Evolutionary conservation across 2,329 filamentous ascomycete species (phyloP).

Genomic region (Xylaria digitata): DNA sequence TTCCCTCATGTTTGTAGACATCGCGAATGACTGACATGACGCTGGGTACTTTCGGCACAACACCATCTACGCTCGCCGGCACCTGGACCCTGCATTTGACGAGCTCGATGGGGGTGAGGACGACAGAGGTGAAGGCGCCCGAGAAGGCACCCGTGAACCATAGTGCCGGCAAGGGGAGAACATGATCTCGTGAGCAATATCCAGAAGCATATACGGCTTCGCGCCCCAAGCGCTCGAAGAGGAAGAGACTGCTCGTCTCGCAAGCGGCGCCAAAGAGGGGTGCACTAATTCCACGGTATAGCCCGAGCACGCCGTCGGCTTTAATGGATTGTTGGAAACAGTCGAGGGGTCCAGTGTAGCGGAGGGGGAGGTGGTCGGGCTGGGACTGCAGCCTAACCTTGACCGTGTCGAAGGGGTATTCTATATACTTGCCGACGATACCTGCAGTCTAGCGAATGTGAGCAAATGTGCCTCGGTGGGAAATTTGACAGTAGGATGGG

Average conservation of each 20-base stretch:
- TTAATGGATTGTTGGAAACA: conserved; percentile 90
- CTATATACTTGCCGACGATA: conserved; percentile 92
- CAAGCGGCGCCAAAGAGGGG: conserved; percentile 90
- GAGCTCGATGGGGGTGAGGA: conserved; percentile 94
- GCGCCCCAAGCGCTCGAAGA: conserved; percentile 84
- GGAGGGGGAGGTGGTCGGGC: conserved; percentile 81
- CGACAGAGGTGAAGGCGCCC: conserved; percentile 87
- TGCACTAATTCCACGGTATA: conserved; percentile 94
- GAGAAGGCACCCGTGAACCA: conserved; percentile 85
- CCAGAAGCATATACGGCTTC: conserved; percentile 69
- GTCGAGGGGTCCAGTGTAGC: conserved; percentile 88
- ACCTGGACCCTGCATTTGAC: conserved; percentile 99
- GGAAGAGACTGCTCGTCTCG: conserved; percentile 92
- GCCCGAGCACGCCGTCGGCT: conserved; percentile 79
- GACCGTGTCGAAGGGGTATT: conserved; percentile 98
- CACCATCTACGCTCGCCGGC: conserved; percentile 60
- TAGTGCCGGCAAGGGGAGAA: conserved; percentile 79
- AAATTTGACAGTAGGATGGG: conserved; percentile 39
- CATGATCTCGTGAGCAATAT: conserved; percentile 62
- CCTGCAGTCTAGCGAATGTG: conserved; percentile 72
- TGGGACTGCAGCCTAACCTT: conserved; percentile 98
- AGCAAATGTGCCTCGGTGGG: conserved; percentile 8
- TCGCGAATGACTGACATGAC: conserved; percentile 79
- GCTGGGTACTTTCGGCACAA: conserved; percentile 62
- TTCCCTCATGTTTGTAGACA: conserved; percentile 83